A percentile compares a stretch with the other conserved stretches of the same genome.
Conservation (phyloP, 139 green algal species). For the Picochlorum sp. region DNA sequence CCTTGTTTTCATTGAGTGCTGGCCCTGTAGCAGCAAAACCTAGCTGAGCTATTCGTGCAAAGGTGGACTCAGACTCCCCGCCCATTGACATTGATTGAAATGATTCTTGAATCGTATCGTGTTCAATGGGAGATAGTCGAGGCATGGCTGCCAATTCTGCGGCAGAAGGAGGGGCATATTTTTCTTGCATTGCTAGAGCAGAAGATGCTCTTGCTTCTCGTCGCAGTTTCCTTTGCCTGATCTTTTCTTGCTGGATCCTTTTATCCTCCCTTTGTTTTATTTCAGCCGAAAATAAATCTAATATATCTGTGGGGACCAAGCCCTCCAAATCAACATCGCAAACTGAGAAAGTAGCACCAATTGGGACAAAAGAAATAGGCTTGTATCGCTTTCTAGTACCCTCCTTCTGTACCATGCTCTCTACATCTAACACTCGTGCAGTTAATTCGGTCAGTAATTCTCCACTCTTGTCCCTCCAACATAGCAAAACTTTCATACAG, state of each 20-base stretch:
- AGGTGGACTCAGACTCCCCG: slow-evolving; percentile 14
- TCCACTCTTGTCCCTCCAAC: slow-evolving; percentile 29
- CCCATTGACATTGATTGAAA: not conserved
- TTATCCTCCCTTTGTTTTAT: slow-evolving; percentile 34
- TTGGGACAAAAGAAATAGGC: slow-evolving; percentile 56
- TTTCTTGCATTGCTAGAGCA: slow-evolving; percentile 10
- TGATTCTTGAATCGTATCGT: not conserved
- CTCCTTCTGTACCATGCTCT: slow-evolving; percentile 45
- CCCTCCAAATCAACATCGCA: slow-evolving; percentile 37
- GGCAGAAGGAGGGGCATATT: slow-evolving; percentile 22
- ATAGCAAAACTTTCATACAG: slow-evolving; percentile 50
- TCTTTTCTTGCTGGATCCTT: slow-evolving; percentile 21
- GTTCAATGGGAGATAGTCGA: not conserved
- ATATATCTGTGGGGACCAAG: slow-evolving; percentile 37
- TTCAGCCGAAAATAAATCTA: slow-evolving; percentile 60
- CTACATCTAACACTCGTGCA: slow-evolving; percentile 58
- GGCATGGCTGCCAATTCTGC: slow-evolving; percentile 38
- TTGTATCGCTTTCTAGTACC: slow-evolving; percentile 36
- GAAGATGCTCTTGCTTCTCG: slow-evolving; percentile 27
- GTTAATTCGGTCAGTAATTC: slow-evolving; percentile 38
- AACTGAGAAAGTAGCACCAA: slow-evolving; percentile 31
- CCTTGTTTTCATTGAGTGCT: too few relatives aligned
- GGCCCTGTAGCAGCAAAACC: slow-evolving; percentile 64
- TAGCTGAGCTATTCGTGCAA: slow-evolving; percentile 52
- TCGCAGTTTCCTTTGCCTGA: not conserved